A percentile compares a stretch with the other conserved stretches of the same genome.
phyloP scores from a whole-genome alignment of 306 rosid species.

The Prunus armeniaca region DNA sequence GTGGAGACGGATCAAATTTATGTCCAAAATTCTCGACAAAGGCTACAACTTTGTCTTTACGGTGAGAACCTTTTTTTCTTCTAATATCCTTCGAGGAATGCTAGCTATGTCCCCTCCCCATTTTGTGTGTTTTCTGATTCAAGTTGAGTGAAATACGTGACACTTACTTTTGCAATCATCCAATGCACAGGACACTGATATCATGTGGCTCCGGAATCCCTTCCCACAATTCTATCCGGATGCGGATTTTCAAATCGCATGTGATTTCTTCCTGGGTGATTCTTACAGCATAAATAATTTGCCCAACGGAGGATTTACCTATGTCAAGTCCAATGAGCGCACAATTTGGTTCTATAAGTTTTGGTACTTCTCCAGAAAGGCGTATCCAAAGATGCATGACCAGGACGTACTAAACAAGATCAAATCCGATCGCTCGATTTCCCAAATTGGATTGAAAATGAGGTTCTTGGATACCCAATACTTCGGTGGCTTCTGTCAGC shows the following conservation, averaged over 20 bases:
- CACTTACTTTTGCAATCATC: not conserved
- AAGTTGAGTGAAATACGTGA: too few species aligned
- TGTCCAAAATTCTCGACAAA: slow-evolving; percentile 50
- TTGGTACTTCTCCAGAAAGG: slow-evolving; percentile 55
- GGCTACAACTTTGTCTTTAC: slow-evolving; percentile 86
- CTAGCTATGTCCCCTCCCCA: too few species aligned
- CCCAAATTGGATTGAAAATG: slow-evolving; percentile 33
- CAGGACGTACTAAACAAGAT: slow-evolving; percentile 78
- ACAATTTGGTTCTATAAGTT: slow-evolving; percentile 63
- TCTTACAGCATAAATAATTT: slow-evolving; percentile 31
- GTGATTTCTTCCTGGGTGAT: slow-evolving; percentile 52
- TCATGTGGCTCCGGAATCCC: slow-evolving; percentile 89
- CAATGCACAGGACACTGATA: slow-evolving; percentile 60
- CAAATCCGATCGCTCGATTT: slow-evolving; percentile 37
- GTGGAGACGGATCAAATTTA: slow-evolving; percentile 76
- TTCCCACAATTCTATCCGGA: slow-evolving; percentile 48
- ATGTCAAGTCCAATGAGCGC: slow-evolving; percentile 50
- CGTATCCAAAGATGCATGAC: slow-evolving; percentile 46
- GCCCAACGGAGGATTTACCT: slow-evolving; percentile 83
- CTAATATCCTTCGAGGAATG: too few species aligned
- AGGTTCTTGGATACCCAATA: slow-evolving; percentile 60
- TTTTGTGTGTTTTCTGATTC: too few species aligned
- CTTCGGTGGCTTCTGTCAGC: slow-evolving; percentile 77
- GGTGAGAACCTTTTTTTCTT: slow-evolving; percentile 26
- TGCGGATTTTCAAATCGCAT: slow-evolving; percentile 78